phyloP scores from a whole-genome alignment of 129 eudicot genomes.

The Silybum marianum region DNA sequence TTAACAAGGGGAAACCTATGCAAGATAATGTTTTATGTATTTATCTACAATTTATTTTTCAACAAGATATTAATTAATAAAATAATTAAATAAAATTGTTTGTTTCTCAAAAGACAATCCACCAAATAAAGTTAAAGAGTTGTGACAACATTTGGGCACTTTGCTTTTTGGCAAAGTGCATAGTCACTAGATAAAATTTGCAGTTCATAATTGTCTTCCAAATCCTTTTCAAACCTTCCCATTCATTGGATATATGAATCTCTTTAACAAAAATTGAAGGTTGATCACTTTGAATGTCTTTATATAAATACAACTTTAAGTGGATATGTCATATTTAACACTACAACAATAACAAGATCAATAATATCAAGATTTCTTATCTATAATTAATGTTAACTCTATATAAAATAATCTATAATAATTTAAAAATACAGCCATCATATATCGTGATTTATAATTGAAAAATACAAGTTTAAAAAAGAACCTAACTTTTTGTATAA shows the following conservation, averaged over 20 bases:
- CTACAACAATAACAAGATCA: not conserved
- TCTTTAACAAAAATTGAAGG: not conserved
- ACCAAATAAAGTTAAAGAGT: conserved; percentile 36
- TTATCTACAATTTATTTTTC: not conserved
- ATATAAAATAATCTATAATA: not conserved
- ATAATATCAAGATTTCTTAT: not conserved
- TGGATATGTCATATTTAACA: not conserved
- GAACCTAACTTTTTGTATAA: no score
- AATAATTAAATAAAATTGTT: not conserved
- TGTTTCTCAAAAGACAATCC: conserved; percentile 29
- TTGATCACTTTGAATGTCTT: conserved; percentile 4
- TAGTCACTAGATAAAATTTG: conserved; percentile 25
- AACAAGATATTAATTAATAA: not conserved
- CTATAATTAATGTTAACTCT: not conserved
- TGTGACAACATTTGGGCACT: conserved; percentile 27
- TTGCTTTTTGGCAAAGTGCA: conserved; percentile 32
- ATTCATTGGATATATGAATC: conserved; percentile 17
- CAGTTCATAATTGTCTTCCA: conserved; percentile 22
- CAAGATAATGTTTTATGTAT: not conserved
- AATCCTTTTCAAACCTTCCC: conserved; percentile 8
- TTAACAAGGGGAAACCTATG: not conserved
- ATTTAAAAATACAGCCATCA: not conserved
- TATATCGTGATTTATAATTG: not conserved
- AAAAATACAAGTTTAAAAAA: no score
- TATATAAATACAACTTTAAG: not conserved